phyloP scores from a whole-genome alignment of 106 monocot species.

The Posidonia australis region DNA sequence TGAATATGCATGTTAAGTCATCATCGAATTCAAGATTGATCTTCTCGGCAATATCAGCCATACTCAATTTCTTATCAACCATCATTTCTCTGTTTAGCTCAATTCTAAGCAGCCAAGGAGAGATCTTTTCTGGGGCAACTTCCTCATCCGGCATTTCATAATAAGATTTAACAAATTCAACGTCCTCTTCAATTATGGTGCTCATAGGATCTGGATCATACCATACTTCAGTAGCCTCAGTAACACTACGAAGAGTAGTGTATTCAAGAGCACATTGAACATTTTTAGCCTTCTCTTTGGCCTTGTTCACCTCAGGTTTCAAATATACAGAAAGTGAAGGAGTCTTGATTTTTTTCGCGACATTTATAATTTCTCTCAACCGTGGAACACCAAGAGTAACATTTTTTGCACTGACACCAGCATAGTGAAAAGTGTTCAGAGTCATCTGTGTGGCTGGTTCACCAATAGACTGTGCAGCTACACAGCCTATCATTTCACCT shows the following conservation, averaged over 20 bases:
- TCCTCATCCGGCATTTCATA: constrained; percentile 99
- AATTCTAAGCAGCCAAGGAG: constrained; percentile 85
- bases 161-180: constrained; percentile 94
- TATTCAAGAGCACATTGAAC: constrained; percentile 97
- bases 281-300: constrained; percentile 87
- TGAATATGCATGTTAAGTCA: constrained; percentile 95
- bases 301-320: constrained; percentile 63
- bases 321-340: constrained; percentile 96
- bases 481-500: constrained; percentile 99
- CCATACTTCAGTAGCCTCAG: constrained; percentile 96
- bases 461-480: constrained; percentile 99
- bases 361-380: constrained; percentile 97
- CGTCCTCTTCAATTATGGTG: constrained; percentile 94
- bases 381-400: constrained; percentile 96
- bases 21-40: constrained; percentile 83
- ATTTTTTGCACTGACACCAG: constrained; percentile 99
- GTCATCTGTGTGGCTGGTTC: constrained; percentile 99
- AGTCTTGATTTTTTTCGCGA: constrained; percentile 98
- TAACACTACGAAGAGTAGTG: constrained; percentile 92
- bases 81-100: constrained; percentile 87
- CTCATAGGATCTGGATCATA: constrained; percentile 93
- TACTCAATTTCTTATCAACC: constrained; percentile 94
- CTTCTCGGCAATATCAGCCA: constrained; percentile 95
- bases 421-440: constrained; percentile 96
- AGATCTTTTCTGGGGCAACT: constrained; percentile 85